phyloP scores from a whole-genome alignment of 2,329 filamentous ascomycete genomes.

The Aspergillus amoenus region DNA sequence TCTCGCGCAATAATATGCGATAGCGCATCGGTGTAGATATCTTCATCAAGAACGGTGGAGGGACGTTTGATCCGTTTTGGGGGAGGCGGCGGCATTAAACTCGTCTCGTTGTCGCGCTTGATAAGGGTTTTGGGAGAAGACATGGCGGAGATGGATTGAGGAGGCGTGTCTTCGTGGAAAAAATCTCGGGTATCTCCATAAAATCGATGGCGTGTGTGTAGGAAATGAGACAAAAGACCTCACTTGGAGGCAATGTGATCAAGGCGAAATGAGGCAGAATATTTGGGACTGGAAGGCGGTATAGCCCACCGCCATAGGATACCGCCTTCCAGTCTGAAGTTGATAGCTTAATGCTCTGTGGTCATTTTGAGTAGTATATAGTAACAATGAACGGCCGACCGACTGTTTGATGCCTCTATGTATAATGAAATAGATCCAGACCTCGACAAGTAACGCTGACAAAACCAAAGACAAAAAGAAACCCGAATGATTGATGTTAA shows the following conservation, averaged over 20 bases:
- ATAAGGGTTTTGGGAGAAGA: conserved; percentile 32
- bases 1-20: conserved; percentile 95
- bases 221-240: background rate
- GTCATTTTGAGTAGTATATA: background rate
- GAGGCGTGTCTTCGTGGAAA: background rate
- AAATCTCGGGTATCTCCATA: background rate
- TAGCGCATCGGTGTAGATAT: conserved; percentile 84
- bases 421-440: conserved; percentile 10
- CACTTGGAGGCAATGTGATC: background rate
- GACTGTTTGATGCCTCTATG: conserved; percentile 9
- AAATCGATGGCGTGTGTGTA: background rate
- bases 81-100: conserved; percentile 82
- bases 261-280: background rate
- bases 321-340: too few species aligned
- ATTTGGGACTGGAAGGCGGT: background rate
- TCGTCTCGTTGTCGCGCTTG: conserved; percentile 41
- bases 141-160: conserved; percentile 21
- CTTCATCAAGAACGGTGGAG: conserved; percentile 84
- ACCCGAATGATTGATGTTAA: conserved; percentile 12
- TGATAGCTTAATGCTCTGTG: background rate
- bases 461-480: conserved; percentile 11
- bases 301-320: too few species aligned
- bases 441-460: conserved; percentile 7
- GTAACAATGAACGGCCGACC: background rate
- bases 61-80: conserved; percentile 91